Evolutionary conservation across 2,329 filamentous ascomycete species (phyloP), one percentile per base, ranked within the genome.

Genomic region (Ophiocordyceps australis): DNA sequence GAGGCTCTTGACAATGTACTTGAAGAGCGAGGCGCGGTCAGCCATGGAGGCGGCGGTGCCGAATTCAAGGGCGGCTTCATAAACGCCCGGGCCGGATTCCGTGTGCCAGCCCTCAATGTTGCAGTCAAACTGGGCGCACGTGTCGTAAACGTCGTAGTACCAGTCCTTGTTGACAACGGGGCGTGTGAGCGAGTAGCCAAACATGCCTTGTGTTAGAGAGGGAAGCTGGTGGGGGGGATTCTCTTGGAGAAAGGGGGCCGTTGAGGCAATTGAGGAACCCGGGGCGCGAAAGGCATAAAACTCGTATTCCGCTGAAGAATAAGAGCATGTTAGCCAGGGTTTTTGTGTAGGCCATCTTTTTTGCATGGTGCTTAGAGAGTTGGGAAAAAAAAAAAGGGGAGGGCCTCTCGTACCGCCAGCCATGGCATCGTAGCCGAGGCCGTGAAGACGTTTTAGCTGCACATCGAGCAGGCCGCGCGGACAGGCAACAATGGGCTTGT

Each of bases 91-190:
- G 1, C 85, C 85, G 36, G 76, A 85, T 54, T 94, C 85, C 7
- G 85, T 93, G 55, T 94, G 85, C 85, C 85, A 94, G 23, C 85
- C 82, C 48, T 94, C 85, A 25, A 94, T 78, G 34, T 76, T 66
- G 43, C 81, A 89, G 21, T 64, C 57, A 54, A 93, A 92, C 32
- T 70, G 59, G 35, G 66, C 62, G 54, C 82, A 91, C 0, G 75
- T 67, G 35, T 91, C 70, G 50, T 81, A 93, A 25, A 93, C 67
- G 23, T 76, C 71, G 47, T 93, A 93, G 54, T 79, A 94, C 55
- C 86, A 93, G 22, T 89, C 80, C 50, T 91, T 74, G 50, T 93
- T 93, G 43, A 91, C 81, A 2, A 85, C 69, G 0, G 85, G 79
- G 14, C 83, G 64, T 8, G 80, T 92, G 36, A 93, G 58, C 35